Conservation (phyloP, 2,329 filamentous ascomycete species). For the Amauroascus verrucosus region DNA sequence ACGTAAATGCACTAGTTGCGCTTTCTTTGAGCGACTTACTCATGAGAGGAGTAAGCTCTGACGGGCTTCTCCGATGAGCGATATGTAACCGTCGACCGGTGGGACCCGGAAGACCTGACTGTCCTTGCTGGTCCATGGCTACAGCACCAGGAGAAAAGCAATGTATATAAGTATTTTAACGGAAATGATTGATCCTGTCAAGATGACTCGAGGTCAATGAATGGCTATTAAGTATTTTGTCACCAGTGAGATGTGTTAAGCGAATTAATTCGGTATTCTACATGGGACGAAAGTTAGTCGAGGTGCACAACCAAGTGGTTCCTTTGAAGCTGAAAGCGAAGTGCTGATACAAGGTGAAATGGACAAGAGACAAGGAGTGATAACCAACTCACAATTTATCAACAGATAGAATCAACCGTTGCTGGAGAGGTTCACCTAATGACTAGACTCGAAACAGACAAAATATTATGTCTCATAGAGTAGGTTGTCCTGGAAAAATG, state of each 20-base stretch:
- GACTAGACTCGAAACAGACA: neutral
- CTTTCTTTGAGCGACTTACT: conserved; percentile 52
- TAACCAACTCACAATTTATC: neutral
- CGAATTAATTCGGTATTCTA: conserved; percentile 2
- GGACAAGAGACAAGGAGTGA: neutral
- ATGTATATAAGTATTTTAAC: neutral
- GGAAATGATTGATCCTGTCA: conserved; percentile 3
- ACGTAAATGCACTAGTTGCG: neutral
- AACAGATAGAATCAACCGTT: conserved; percentile 2
- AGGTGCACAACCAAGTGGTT: neutral
- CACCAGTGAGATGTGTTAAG: neutral
- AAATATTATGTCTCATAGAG: neutral
- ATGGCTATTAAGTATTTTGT: neutral
- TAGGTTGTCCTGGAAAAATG: neutral
- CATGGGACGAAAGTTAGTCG: conserved; percentile 6
- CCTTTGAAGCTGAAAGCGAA: too few species aligned
- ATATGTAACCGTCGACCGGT: conserved; percentile 80
- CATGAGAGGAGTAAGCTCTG: conserved; percentile 87
- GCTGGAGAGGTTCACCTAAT: conserved; percentile 1
- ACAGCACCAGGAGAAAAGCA: neutral
- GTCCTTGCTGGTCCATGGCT: conserved; percentile 52
- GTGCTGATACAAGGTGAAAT: too few species aligned
- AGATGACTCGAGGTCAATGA: conserved; percentile 8
- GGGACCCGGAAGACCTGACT: conserved; percentile 48
- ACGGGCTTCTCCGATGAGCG: conserved; percentile 84